A percentile compares a stretch with the other conserved stretches of the same genome.
Conservation (phyloP, 1,139 yeast species). For the Debaryomyces robertsiae region DNA sequence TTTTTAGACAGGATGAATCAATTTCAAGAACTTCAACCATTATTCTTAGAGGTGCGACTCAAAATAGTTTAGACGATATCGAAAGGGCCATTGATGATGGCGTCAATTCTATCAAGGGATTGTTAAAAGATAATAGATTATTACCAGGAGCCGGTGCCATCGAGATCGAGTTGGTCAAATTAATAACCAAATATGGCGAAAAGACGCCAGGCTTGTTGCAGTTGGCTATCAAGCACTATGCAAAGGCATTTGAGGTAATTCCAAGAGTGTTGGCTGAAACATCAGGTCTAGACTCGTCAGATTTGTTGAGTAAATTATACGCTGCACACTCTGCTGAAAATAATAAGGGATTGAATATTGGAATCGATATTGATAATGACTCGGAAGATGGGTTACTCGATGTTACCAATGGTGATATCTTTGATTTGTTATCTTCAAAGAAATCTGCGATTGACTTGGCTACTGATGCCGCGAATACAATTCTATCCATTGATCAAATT, state of each 20-base stretch:
- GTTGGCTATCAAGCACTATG: conserved; percentile 91
- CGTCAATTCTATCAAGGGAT: conserved; percentile 87
- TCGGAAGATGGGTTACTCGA: conserved; percentile 71
- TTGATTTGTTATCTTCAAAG: conserved; percentile 80
- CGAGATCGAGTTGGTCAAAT: conserved; percentile 86
- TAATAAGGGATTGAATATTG: conserved; percentile 45
- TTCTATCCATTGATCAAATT: conserved; percentile 86
- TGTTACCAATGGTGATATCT: conserved; percentile 67
- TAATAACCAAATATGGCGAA: conserved; percentile 84
- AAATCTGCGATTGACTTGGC: conserved; percentile 89
- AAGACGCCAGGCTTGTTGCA: conserved; percentile 91
- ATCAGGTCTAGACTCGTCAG: conserved; percentile 89
- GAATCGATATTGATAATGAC: conserved; percentile 74
- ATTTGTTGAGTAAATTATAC: conserved; percentile 80
- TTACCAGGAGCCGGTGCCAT: conserved; percentile 97
- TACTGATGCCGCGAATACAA: conserved; percentile 92
- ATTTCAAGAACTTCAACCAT: conserved; percentile 83
- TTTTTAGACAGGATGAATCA: conserved; percentile 82
- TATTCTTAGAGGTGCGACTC: conserved; percentile 96
- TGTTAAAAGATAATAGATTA: conserved; percentile 75
- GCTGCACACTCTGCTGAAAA: conserved; percentile 68
- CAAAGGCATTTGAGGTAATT: conserved; percentile 90
- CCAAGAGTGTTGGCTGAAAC: conserved; percentile 95
- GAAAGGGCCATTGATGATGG: conserved; percentile 98
- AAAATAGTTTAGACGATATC: conserved; percentile 86